Percentiles rank a stretch among this genome's conserved stretches.
These are phyloP conservation scores for Fraxinus americana DNA, from an alignment of 257 asterid genomes.

Conservation along the genomic window DNA sequence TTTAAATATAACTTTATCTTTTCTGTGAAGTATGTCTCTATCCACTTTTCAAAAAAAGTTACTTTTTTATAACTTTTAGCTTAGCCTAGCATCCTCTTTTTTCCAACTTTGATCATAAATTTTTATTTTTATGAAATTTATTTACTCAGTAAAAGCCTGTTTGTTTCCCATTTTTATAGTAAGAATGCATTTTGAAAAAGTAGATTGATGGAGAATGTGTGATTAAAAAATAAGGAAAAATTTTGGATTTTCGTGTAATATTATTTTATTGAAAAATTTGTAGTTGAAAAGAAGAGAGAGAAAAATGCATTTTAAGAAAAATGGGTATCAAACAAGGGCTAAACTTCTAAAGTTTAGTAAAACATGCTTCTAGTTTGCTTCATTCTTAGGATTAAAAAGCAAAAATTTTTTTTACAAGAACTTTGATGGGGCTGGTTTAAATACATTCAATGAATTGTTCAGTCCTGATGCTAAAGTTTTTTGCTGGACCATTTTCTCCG, in stretches of 20 bases:
- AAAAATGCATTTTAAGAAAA: too few relatives aligned
- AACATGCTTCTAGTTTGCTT: not conserved
- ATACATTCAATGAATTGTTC: not conserved
- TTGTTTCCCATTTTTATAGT: too few relatives aligned
- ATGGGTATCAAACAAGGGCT: too few relatives aligned
- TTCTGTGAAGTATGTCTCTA: not conserved
- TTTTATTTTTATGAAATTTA: not conserved
- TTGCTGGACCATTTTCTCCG: not conserved
- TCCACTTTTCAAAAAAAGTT: not conserved
- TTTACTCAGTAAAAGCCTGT: not conserved
- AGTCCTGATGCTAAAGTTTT: not conserved
- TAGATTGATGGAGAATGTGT: too few relatives aligned
- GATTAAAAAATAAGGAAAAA: too few relatives aligned
- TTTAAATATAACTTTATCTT: not conserved
- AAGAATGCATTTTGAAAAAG: too few relatives aligned
- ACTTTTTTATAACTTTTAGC: not conserved
- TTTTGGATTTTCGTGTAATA: too few relatives aligned
- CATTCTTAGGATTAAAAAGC: not conserved
- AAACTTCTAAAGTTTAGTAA: not conserved
- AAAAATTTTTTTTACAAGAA: not conserved
- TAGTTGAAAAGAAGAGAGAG: too few relatives aligned
- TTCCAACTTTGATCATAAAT: not conserved
- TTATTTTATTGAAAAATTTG: too few relatives aligned
- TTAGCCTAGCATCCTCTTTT: not conserved
- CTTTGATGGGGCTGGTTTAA: not conserved